These are phyloP conservation scores for Botrytis sinoallii DNA, from an alignment of 2,329 filamentous ascomycete genomes.

Conservation along the genomic window DNA sequence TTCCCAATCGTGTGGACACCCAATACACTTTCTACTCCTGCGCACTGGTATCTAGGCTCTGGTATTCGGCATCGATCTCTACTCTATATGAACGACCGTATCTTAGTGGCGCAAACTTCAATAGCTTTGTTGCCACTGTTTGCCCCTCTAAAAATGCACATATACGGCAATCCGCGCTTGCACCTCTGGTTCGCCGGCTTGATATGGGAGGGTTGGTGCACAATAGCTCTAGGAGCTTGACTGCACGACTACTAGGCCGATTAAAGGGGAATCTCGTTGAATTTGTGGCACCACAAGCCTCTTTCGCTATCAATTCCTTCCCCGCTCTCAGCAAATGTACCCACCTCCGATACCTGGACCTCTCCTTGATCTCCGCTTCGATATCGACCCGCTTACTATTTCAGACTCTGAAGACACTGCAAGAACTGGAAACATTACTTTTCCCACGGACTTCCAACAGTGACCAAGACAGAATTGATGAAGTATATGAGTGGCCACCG, in stretches of 20 bases:
- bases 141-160: conserved; percentile 40
- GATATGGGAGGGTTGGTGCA: conserved; percentile 39
- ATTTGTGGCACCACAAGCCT: conserved; percentile 38
- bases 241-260: conserved; percentile 36
- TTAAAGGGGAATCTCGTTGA: conserved; percentile 37
- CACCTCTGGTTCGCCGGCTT: conserved; percentile 33
- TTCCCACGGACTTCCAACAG: conserved; percentile 36
- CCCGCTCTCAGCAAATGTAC: conserved; percentile 39
- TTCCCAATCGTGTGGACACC: conserved; percentile 25
- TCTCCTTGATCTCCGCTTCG: conserved; percentile 36
- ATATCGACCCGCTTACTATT: conserved; percentile 37
- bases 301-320: conserved; percentile 38
- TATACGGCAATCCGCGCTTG: conserved; percentile 34
- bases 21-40: conserved; percentile 35
- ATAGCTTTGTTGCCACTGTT: conserved; percentile 35
- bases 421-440: conserved; percentile 34
- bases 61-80: conserved; percentile 34
- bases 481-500: conserved; percentile 35
- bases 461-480: conserved; percentile 21
- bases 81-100: conserved; percentile 34
- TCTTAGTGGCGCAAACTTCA: conserved; percentile 35
- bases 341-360: conserved; percentile 33
- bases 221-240: conserved; percentile 35
- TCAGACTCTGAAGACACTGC: conserved; percentile 34
- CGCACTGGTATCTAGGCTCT: conserved; percentile 35